Evolutionary conservation across 306 rosid genomes (phyloP).

Genomic region (Sicyos edulis): DNA sequence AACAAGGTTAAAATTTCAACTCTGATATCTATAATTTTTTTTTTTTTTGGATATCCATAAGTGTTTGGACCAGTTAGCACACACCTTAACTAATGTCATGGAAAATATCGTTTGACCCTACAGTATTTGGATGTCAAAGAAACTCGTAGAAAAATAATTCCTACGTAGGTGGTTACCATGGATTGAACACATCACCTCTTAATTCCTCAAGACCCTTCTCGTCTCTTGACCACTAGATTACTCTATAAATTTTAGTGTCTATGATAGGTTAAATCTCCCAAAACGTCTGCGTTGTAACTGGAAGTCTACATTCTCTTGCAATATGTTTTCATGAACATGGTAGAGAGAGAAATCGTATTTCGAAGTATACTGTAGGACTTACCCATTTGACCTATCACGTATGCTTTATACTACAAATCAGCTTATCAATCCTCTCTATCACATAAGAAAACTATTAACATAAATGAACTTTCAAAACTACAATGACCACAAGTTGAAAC

Average conservation of each 20-base stretch:
- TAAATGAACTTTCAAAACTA: background rate
- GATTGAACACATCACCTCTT: too few species aligned
- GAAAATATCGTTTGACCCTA: too few species aligned
- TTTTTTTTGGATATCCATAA: too few species aligned
- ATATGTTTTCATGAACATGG: background rate
- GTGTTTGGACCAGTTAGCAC: too few species aligned
- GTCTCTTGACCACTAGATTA: too few species aligned
- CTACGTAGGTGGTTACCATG: too few species aligned
- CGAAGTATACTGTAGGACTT: background rate
- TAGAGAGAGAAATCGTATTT: background rate
- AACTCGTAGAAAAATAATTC: too few species aligned
- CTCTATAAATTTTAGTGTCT: background rate
- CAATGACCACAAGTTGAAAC: background rate
- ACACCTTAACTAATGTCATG: too few species aligned
- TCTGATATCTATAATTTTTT: background rate
- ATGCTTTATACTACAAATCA: background rate
- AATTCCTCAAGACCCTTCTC: too few species aligned
- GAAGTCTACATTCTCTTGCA: background rate
- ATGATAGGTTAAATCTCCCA: background rate
- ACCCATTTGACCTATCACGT: background rate
- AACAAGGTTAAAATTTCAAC: background rate
- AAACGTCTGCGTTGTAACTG: background rate
- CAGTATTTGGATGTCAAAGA: too few species aligned
- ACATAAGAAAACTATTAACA: conserved; percentile 6
- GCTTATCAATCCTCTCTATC: background rate